These are phyloP conservation scores for Nannochloris sp. DNA, from an alignment of 139 green algal genomes.

Conservation along the genomic window DNA sequence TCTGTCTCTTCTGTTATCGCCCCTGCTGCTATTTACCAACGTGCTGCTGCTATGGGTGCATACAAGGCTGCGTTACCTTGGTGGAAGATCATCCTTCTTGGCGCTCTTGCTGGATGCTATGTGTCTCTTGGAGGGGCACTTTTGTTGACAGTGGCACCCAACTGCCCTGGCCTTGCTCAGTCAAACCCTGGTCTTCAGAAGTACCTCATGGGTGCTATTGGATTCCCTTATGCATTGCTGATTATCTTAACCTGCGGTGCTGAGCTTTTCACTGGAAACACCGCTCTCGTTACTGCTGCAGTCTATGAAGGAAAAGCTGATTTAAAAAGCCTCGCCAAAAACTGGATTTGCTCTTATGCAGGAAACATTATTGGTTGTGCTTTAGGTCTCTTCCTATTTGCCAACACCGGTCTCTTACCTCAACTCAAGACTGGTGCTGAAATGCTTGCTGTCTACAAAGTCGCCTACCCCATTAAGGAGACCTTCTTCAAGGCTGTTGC, in stretches of 20 bases:
- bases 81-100: slow-evolving; percentile 46
- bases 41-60: slow-evolving; percentile 13
- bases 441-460: slow-evolving; percentile 44
- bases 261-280: slow-evolving; percentile 86
- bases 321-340: slow-evolving; percentile 31
- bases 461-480: slow-evolving; percentile 28
- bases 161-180: slow-evolving; percentile 45
- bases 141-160: slow-evolving; percentile 44
- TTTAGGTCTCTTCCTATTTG: slow-evolving; percentile 49
- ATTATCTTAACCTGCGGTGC: slow-evolving; percentile 57
- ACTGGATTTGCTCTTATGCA: slow-evolving; percentile 65
- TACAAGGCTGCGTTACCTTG: slow-evolving; percentile 26
- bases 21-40: slow-evolving; percentile 8
- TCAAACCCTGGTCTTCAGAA: slow-evolving; percentile 50
- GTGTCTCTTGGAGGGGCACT: slow-evolving; percentile 66
- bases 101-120: slow-evolving; percentile 53
- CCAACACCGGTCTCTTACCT: slow-evolving; percentile 49
- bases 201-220: slow-evolving; percentile 40
- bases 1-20: neutral
- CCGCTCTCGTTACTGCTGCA: slow-evolving; percentile 53
- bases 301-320: slow-evolving; percentile 51
- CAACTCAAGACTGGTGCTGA: slow-evolving; percentile 23
- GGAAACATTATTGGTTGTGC: slow-evolving; percentile 82
- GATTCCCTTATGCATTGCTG: slow-evolving; percentile 65
- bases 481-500: slow-evolving; percentile 64